phyloP scores from a whole-genome alignment of 148 eudicot genomes.

The Dysphania ambrosioides region DNA sequence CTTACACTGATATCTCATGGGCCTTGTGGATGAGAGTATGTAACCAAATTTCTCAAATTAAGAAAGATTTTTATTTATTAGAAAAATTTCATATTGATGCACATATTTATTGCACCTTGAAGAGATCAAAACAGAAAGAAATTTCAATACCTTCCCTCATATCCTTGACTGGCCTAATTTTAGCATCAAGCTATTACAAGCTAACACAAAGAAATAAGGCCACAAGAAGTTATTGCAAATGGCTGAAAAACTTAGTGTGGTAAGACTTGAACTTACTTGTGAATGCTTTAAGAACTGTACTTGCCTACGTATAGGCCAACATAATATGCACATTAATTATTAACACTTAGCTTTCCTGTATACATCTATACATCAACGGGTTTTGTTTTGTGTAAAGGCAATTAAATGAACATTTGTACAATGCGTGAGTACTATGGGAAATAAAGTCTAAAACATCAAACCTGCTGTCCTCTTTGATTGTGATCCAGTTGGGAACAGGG shows the following conservation, averaged over 20 bases:
- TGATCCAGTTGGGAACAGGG: conserved; percentile 49
- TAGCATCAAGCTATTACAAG: not conserved
- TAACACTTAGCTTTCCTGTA: not conserved
- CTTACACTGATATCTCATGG: too few relatives aligned
- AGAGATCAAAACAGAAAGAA: too few relatives aligned
- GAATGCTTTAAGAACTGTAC: not conserved
- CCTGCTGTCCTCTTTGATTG: conserved; percentile 19
- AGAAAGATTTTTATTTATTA: too few relatives aligned
- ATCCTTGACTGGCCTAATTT: too few relatives aligned
- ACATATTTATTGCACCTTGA: too few relatives aligned
- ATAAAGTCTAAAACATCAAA: not conserved
- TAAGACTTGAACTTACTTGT: not conserved
- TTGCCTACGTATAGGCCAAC: not conserved
- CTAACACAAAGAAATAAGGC: not conserved
- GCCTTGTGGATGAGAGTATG: too few relatives aligned
- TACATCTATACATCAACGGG: not conserved
- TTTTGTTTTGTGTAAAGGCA: not conserved
- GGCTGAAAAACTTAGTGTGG: not conserved
- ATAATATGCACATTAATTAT: not conserved
- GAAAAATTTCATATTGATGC: too few relatives aligned
- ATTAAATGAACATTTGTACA: not conserved
- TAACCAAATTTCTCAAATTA: too few relatives aligned
- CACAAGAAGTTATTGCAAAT: not conserved
- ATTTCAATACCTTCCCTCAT: too few relatives aligned
- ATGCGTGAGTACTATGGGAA: too few relatives aligned